A percentile compares a stretch with the other conserved stretches of the same genome.
Conservation (phyloP, 2,329 filamentous ascomycete species). For the Pseudogymnoascus sp. region DNA sequence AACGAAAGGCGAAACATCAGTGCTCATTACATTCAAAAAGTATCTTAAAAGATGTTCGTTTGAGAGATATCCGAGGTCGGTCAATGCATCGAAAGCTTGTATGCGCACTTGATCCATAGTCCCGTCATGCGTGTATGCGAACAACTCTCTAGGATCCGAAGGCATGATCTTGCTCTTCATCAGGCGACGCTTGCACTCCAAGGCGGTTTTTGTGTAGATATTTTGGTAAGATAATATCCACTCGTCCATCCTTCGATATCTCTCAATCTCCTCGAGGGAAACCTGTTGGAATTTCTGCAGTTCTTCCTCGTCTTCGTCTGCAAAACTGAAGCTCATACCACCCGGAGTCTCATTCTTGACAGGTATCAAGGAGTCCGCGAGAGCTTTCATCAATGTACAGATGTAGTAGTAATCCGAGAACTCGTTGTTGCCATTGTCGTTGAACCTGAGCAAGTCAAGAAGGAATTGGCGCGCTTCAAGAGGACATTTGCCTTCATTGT, state of each 20-base stretch:
- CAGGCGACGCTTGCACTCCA: slow-evolving; percentile 51
- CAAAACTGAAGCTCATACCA: slow-evolving; percentile 32
- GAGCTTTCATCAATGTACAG: slow-evolving; percentile 61
- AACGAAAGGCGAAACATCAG: slow-evolving; percentile 55
- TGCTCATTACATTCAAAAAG: slow-evolving; percentile 49
- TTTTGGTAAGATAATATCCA: slow-evolving; percentile 62
- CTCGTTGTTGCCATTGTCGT: slow-evolving; percentile 85
- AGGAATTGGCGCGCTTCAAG: slow-evolving; percentile 73
- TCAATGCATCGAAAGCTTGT: slow-evolving; percentile 55
- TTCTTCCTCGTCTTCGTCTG: slow-evolving; percentile 37
- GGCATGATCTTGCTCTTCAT: slow-evolving; percentile 58
- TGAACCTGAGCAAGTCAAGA: slow-evolving; percentile 81
- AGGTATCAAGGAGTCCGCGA: slow-evolving; percentile 50
- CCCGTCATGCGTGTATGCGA: slow-evolving; percentile 56
- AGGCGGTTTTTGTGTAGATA: slow-evolving; percentile 52
- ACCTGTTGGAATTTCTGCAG: slow-evolving; percentile 34
- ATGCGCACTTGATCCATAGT: slow-evolving; percentile 55
- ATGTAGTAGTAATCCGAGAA: slow-evolving; percentile 89
- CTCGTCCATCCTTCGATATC: slow-evolving; percentile 58
- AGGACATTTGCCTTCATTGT: slow-evolving; percentile 67
- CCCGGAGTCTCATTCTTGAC: slow-evolving; percentile 27
- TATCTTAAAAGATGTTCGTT: slow-evolving; percentile 47
- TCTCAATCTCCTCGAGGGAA: slow-evolving; percentile 54
- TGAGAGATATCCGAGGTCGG: slow-evolving; percentile 53
- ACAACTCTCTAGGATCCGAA: slow-evolving; percentile 45